Evolutionary conservation across 108 stramenopile species (phyloP), one percentile per base, ranked within the genome.

Genomic region (Mediolabrus comicus): DNA sequence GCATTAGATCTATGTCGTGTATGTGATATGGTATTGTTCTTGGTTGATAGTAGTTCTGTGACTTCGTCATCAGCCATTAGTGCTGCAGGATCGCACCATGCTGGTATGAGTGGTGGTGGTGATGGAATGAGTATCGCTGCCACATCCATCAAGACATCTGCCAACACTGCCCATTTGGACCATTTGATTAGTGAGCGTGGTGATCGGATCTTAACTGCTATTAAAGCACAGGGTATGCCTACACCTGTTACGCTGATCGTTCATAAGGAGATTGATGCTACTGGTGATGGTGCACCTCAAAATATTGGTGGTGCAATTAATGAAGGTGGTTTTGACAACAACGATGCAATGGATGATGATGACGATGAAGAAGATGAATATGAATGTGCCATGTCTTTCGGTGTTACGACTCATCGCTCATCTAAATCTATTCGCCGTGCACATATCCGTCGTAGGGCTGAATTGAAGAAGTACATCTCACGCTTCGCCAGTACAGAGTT

Each of bases 191-290:
- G 87, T 46, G 68, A 78, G 17, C 72, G 86, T 25, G 95, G 96
- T 12, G 95, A 97, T 69, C 78, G 90, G 59, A 84, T 96, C 10
- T 68, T 98, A 67, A 69, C 91, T n/a, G 92, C 95, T 5, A 57
- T 98, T 62, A 98, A 98, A 76, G 90, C 92, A 14, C 94, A 95
- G 70, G 99, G 98, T n/a, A 65, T 97, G 27, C 97, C 99, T 6
- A 79, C 93, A 17, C 81, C 90, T 11, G 80, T 96, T n/a, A 96
- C 95, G 24, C 65, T 96, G 61, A 51, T 96, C 24, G 90, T 88
- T 35, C 77, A 80, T 59, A 88, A 75, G 65, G 53, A 28, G 19
- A 33, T 57, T 33, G 56, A 33, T 19, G 16, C 53, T 27, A 35
- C 67, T 39, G 57, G 22, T 24, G 86, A 75, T 53, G 69, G 69